Base-by-base conservation (phyloP, 768 basidiomycete genomes). In the Rhizopogon sp. region DNA sequence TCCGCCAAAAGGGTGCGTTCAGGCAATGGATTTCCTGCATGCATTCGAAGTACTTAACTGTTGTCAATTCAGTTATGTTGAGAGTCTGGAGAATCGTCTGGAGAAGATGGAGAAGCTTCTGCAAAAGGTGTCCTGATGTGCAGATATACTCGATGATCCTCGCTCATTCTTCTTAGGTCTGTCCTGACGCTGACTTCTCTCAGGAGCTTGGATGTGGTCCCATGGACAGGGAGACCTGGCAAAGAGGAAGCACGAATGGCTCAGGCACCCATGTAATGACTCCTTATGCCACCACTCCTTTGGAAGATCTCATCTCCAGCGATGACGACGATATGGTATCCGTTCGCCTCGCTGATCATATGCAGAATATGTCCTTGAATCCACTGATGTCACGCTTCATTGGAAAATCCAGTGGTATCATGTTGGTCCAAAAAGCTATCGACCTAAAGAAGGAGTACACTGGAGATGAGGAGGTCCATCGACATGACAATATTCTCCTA, bases 101-200 rank as follows among this genome's bases (percentile, higher is more conserved):
- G 79, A 82, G 54, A 85, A 84, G 62, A 81, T 88, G 75, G 83
- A 88, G 64, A 77, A 72, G 56, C 72, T 87, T 4, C 66, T 88
- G 20, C 74, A 71, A 52, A 79, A 76, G 68, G 85, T 82, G 47
- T 55, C 14, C 22, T 39, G n/a, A 39, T 22, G 14, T 22, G 11
- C 1, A 25, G 16, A 31, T 55, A 29, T 50, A 43, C n/a, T 28
- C 55, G 20, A 29, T 60, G 25, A 55, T 57, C 47, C 5, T 39
- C 39, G 16, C 42, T 35, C 33, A 42, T 39, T 8, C 20, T n/a
- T n/a, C 10, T 41, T 40, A 88, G 87, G 72, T 89, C 43, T 83
- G 80, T 60, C 85, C 87, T 11, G 82, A 87, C 49, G 79, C 80
- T 43, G 79, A 83, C 52, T 75, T 85, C 33, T 74, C 82, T 20